Conservation (phyloP, 768 basidiomycete genomes). For the Russula earlei region DNA sequence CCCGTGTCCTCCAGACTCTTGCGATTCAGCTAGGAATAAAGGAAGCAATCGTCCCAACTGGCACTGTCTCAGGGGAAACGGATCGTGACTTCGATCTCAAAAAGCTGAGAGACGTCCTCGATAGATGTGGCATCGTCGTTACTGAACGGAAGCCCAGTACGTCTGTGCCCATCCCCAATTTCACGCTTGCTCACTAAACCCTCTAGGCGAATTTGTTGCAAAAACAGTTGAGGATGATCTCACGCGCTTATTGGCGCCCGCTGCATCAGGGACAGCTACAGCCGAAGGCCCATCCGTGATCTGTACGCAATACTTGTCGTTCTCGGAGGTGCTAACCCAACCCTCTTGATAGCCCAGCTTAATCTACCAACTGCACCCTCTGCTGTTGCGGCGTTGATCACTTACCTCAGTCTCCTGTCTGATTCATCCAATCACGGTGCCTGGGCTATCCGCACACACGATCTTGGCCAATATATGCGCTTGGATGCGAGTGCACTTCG, state of each 20-base stretch:
- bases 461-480: constrained; percentile 90
- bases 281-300: constrained; percentile 10
- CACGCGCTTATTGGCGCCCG: constrained; percentile 8
- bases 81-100: constrained; percentile 82
- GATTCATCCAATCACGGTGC: constrained; percentile 72
- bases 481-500: constrained; percentile 91
- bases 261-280: not conserved
- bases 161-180: too few relatives aligned
- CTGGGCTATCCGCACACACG: constrained; percentile 77
- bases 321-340: not conserved
- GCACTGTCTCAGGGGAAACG: constrained; percentile 60
- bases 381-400: constrained; percentile 71
- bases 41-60: constrained; percentile 78
- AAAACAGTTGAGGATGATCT: constrained; percentile 20
- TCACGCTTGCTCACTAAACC: not conserved
- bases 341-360: constrained; percentile 53
- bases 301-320: not conserved
- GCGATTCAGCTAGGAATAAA: constrained; percentile 96
- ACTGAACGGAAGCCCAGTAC: constrained; percentile 84
- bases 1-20: constrained; percentile 51
- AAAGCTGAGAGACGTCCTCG: constrained; percentile 78
- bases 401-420: constrained; percentile 70
- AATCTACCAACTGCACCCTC: constrained; percentile 68
- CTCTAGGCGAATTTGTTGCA: constrained; percentile 67
- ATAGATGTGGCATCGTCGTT: constrained; percentile 82